Evolutionary conservation across 192 early-diverging fungal genomes (phyloP), one percentile per base, ranked within the genome.

Genomic region (Coemansia sp.): DNA sequence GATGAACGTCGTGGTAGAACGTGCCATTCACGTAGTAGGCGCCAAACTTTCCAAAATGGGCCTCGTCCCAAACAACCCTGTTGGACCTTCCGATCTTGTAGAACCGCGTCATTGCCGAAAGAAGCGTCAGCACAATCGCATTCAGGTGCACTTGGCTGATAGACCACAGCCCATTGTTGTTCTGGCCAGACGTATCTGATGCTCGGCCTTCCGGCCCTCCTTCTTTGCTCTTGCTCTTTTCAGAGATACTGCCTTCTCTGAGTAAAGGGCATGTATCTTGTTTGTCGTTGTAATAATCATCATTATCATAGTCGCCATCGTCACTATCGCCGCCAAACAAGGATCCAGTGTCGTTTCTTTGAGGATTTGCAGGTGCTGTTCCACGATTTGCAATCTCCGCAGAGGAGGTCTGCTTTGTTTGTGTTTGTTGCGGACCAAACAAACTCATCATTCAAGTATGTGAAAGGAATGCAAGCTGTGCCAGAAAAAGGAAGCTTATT

Each of bases 1-100:
- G 98, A 71, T 99, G 98, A 1, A 99, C 96, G 81, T 99, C 98
- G 74, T 94, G 94, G 70, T 98, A 99, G 67, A 98, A 99, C 48
- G 92, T 92, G 23, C 87, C 77, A 62, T 97, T 95, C 47, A 99
- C 73, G 79, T 99, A 99, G 74, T 94, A 84, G 9, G 91, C 93
- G 16, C 90, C 98, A 84, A 99, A 99, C 87, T 97, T 85, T 63
- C 69, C 76, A 67, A 80, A 79, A 62, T 82, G 75, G 57, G 87
- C 90, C 74, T 93, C 92, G 73, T 93, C 92, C 89, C 89, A 93
- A 21, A 92, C 84, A 11, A 91, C 90, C 63, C 69, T 54, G 61
- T 67, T 56, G 32, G 71, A 50, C 38, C 57, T 39, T 19, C 75
- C 74, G 54, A 83, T 67, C 38, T 48, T 44, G 21, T 79, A 76